A percentile compares a stretch with the other conserved stretches of the same genome.
phyloP scores from a whole-genome alignment of 441 rosid genomes.

The Pelargonium myrrhifolium region DNA sequence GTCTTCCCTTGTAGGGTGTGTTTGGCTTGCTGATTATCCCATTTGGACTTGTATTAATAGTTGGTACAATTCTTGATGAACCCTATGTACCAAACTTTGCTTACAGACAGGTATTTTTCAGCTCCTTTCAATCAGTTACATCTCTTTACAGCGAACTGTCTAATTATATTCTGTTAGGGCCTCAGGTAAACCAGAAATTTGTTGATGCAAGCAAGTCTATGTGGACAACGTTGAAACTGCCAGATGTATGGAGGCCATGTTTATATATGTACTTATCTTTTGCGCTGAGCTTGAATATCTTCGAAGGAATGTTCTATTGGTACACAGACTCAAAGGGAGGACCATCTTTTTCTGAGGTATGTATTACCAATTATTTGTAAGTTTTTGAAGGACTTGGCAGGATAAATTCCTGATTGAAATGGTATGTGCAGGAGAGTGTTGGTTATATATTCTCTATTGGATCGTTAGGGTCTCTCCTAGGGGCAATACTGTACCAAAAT shows the following conservation, averaged over 20 bases:
- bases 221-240: conserved; percentile 74
- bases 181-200: conserved; percentile 62
- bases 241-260: conserved; percentile 88
- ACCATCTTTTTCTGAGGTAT: conserved; percentile 81
- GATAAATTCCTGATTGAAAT: conserved; percentile 3
- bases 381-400: background rate
- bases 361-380: background rate
- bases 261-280: conserved; percentile 80
- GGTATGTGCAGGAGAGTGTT: conserved; percentile 60
- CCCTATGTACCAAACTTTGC: conserved; percentile 42
- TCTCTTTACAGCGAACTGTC: conserved; percentile 12
- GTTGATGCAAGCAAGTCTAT: conserved; percentile 67
- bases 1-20: conserved; percentile 52
- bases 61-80: conserved; percentile 63
- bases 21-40: conserved; percentile 78
- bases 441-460: conserved; percentile 85
- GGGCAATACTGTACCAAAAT: conserved; percentile 66
- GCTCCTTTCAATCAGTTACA: conserved; percentile 9
- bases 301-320: conserved; percentile 93
- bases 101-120: conserved; percentile 53
- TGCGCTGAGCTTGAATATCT: conserved; percentile 62
- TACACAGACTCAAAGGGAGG: conserved; percentile 74
- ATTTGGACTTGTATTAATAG: conserved; percentile 48
- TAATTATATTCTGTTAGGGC: conserved; percentile 13
- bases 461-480: conserved; percentile 69